Conservation (phyloP, 2,329 filamentous ascomycete genomes). For the Trichoderma brevicompactum region DNA sequence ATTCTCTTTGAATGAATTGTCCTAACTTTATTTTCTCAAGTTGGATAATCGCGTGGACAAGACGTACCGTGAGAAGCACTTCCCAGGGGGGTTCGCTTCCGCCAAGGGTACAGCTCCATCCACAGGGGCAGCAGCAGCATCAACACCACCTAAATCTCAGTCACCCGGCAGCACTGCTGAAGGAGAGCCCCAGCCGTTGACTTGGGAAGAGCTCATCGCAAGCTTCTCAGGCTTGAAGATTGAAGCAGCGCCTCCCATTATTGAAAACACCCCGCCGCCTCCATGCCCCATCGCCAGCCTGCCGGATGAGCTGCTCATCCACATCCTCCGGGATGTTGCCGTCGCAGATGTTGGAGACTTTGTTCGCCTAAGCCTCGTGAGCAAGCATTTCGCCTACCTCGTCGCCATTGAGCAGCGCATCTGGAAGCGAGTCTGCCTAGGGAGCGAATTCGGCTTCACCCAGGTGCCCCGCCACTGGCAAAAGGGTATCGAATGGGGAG, state of each 20-base stretch:
- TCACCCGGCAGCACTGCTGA: background rate
- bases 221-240: conserved; percentile 76
- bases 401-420: conserved; percentile 82
- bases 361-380: conserved; percentile 75
- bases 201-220: conserved; percentile 71
- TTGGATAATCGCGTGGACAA: conserved; percentile 85
- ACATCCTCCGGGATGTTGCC: conserved; percentile 76
- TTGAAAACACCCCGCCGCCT: conserved; percentile 72
- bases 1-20: too few species aligned
- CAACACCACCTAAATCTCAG: conserved; percentile 33
- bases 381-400: conserved; percentile 84
- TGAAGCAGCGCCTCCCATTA: conserved; percentile 65
- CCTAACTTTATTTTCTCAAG: conserved; percentile 46
- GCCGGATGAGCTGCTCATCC: conserved; percentile 82
- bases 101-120: conserved; percentile 48
- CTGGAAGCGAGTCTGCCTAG: conserved; percentile 78
- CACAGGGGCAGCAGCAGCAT: conserved; percentile 36
- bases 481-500: conserved; percentile 61
- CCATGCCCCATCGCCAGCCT: conserved; percentile 79
- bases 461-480: conserved; percentile 83
- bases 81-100: conserved; percentile 58
- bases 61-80: conserved; percentile 89
- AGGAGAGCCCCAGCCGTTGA: conserved; percentile 47
- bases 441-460: conserved; percentile 74
- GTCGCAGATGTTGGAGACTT: conserved; percentile 77